Base-by-base conservation (phyloP, 1,284 basidiomycete species). In the Papiliotrema flavescens region DNA sequence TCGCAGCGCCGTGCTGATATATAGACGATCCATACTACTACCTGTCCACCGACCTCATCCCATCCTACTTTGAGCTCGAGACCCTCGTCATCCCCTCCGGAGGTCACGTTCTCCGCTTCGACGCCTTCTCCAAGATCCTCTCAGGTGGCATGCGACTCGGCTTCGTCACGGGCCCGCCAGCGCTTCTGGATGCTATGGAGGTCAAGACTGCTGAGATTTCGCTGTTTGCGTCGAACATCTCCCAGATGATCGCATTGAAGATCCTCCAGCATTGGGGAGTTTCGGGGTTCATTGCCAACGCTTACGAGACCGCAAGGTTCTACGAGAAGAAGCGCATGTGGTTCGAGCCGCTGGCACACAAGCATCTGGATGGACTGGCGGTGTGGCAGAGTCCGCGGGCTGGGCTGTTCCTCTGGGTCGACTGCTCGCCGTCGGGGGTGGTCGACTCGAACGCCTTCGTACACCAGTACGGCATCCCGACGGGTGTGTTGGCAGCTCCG, bases 341-440 rank as follows among this genome's bases (percentile, higher is more conserved):
- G 78, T 96, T 97, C 71, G 88, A 93, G 70, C 73, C 75, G 1
- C 85, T 87, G 34, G 86, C 93, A 73, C 78, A 82, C 54, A 83
- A 82, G 68, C 82, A 94, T 67, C 81, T 97, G 28, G 79, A 79
- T 52, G 89, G 85, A 1, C 76, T 93, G 22, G 90, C 85, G 4
- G 85, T 87, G 62, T 98, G 93, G 92, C 83, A 79, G 40, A 80
- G 82, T 0, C 94, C 94, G 0, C 86, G 90, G 49, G 89, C 93
- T 2, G 93, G 93, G 59, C 88, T 92, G 88, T 92, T 93, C 78
- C 84, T 90, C 68, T 93, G 89, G 89, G 87, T 68, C 56, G 84
- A 79, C 53, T 58, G 74, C 49, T 71, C 57, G 15, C 72, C 64
- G 13, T 53, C 65, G 2, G 73, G 71, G 9, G 67, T 76, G 42